Evolutionary conservation across 495 filamentous ascomycete species (phyloP).

Genomic region (Glarea lozoyensis): DNA sequence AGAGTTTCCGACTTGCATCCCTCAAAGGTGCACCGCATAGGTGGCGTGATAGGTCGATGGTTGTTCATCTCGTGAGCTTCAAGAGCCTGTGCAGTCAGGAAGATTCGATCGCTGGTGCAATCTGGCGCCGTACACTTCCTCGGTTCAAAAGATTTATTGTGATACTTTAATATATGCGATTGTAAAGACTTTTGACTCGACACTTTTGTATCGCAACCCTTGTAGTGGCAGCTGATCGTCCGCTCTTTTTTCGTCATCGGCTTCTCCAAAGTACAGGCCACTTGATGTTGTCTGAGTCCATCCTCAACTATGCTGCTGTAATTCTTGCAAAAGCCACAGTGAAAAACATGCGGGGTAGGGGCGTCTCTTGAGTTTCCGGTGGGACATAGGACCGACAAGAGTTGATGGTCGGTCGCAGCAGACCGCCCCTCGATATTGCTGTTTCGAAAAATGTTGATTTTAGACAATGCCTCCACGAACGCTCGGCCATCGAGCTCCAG

Average conservation of each 20-base stretch:
- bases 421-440: neutral
- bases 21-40: neutral
- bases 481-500: neutral
- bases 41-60: neutral
- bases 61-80: neutral
- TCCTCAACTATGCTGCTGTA: neutral
- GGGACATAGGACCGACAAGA: neutral
- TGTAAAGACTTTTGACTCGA: neutral
- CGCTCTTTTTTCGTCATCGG: neutral
- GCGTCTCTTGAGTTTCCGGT: neutral
- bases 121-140: neutral
- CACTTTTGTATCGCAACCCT: neutral
- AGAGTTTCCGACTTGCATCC: neutral
- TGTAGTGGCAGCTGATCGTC: neutral
- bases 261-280: neutral
- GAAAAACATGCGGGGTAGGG: neutral
- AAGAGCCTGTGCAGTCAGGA: neutral
- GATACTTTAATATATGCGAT: neutral
- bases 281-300: neutral
- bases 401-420: neutral
- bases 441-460: constrained; percentile 1
- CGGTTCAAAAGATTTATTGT: neutral
- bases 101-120: neutral
- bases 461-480: neutral
- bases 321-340: neutral